Conservation (phyloP, 1,139 yeast species). For the Yarrowia galli region DNA sequence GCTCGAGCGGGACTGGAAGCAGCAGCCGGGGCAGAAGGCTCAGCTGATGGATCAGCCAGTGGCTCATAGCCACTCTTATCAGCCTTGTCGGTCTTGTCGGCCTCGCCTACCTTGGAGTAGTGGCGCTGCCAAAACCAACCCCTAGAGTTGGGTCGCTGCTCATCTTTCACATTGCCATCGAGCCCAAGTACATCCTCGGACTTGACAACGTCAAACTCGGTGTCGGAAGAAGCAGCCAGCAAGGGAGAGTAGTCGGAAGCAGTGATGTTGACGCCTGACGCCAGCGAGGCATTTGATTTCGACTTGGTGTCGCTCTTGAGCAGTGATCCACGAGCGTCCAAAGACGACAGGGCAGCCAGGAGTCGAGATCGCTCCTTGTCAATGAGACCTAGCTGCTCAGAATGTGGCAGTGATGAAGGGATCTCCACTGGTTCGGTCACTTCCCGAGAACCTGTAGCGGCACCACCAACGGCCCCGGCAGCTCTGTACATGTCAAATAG, state of each 20-base stretch:
- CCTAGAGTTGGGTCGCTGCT: slow-evolving; percentile 2
- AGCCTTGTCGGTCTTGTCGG: background rate
- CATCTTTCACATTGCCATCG: background rate
- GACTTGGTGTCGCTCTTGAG: slow-evolving; percentile 18
- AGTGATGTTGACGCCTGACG: slow-evolving; percentile 1
- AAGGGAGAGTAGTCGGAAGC: slow-evolving; percentile 13
- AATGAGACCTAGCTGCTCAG: slow-evolving; percentile 24
- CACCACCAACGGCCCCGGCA: background rate
- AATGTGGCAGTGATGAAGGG: background rate
- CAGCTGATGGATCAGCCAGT: background rate
- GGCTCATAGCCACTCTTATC: background rate
- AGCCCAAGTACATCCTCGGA: slow-evolving; percentile 16
- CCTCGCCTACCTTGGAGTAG: slow-evolving; percentile 6
- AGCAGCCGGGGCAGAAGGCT: background rate
- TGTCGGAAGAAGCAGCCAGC: slow-evolving; percentile 14
- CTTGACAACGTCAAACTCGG: slow-evolving; percentile 25
- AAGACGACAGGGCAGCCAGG: slow-evolving; percentile 22
- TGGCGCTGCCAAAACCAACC: slow-evolving; percentile 37
- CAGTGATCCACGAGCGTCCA: slow-evolving; percentile 19
- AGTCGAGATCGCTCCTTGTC: slow-evolving; percentile 21
- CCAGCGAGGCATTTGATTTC: slow-evolving; percentile 15
- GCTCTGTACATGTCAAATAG: slow-evolving; percentile 33
- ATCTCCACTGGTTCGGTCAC: slow-evolving; percentile 2
- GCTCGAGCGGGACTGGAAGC: background rate
- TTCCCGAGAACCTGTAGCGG: background rate